phyloP scores from a whole-genome alignment of 768 basidiomycete species.

The Boletus bicolor region DNA sequence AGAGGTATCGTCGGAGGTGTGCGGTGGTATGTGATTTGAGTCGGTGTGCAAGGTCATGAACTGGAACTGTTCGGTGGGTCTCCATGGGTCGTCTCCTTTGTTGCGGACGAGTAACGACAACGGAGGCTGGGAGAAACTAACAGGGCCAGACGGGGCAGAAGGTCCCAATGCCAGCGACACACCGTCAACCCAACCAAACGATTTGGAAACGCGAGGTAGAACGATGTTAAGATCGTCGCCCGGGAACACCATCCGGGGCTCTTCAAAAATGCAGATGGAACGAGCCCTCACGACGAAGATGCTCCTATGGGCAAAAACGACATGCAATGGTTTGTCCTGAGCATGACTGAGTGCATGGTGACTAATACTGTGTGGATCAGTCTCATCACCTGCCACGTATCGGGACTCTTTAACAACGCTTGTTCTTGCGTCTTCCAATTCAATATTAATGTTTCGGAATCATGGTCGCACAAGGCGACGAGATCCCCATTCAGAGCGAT shows the following conservation, averaged over 20 bases:
- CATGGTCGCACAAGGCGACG: constrained; percentile 53
- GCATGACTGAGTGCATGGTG: constrained; percentile 6
- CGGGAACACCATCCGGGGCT: constrained; percentile 37
- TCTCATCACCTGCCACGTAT: constrained; percentile 31
- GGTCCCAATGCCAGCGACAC: constrained; percentile 38
- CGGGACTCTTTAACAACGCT: constrained; percentile 43
- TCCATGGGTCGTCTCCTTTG: constrained; percentile 62
- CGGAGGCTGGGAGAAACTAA: constrained; percentile 6
- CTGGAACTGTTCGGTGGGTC: constrained; percentile 45
- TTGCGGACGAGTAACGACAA: constrained; percentile 55
- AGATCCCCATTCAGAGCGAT: constrained; percentile 49
- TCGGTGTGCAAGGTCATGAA: constrained; percentile 48
- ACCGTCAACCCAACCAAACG: constrained; percentile 70
- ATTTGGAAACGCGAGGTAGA: constrained; percentile 39
- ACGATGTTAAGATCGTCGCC: constrained; percentile 11
- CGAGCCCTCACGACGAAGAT: constrained; percentile 59
- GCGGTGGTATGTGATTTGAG: background rate
- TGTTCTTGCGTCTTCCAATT: constrained; percentile 51
- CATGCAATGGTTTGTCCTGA: constrained; percentile 52
- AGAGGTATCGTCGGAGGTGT: constrained; percentile 2
- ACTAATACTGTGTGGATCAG: background rate
- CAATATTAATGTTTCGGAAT: constrained; percentile 47
- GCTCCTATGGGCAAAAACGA: constrained; percentile 44
- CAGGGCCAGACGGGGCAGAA: background rate
- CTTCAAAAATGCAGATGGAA: constrained; percentile 53